Evolutionary conservation across 768 basidiomycete species (phyloP).

Genomic region (Agrocybe pediades): DNA sequence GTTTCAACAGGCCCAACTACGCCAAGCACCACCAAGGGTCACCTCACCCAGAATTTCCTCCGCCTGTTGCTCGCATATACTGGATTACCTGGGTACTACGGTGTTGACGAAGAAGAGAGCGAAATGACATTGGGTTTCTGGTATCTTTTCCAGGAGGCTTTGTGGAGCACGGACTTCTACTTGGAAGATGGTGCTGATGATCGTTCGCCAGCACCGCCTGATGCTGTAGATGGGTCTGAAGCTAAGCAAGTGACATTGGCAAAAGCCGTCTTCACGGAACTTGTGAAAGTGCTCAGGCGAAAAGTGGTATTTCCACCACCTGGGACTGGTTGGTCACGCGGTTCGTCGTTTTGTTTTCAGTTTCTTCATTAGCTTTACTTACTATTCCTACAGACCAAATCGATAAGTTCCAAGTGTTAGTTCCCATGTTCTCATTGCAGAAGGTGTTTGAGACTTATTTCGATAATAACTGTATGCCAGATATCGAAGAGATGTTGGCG

Average conservation of each 20-base stretch:
- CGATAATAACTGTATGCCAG: slow-evolving; percentile 42
- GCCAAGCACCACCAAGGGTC: slow-evolving; percentile 39
- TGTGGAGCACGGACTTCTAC: slow-evolving; percentile 71
- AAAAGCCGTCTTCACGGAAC: slow-evolving; percentile 76
- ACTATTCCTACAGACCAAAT: slow-evolving; percentile 57
- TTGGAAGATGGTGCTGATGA: slow-evolving; percentile 37
- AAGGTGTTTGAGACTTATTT: not conserved
- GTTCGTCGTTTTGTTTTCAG: slow-evolving; percentile 37
- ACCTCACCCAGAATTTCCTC: slow-evolving; percentile 71
- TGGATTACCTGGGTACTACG: slow-evolving; percentile 71
- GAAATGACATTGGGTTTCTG: slow-evolving; percentile 88
- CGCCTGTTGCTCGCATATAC: slow-evolving; percentile 74
- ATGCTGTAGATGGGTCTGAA: slow-evolving; percentile 21
- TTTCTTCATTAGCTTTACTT: slow-evolving; percentile 9
- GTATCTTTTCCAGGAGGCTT: slow-evolving; percentile 87
- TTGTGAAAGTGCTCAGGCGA: slow-evolving; percentile 67
- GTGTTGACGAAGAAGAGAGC: slow-evolving; percentile 84
- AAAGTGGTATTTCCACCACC: slow-evolving; percentile 77
- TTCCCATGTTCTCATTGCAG: not conserved
- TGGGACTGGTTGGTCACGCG: slow-evolving; percentile 64
- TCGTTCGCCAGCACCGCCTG: slow-evolving; percentile 20
- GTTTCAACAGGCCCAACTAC: slow-evolving; percentile 31
- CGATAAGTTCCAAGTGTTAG: slow-evolving; percentile 80
- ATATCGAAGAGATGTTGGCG: slow-evolving; percentile 84
- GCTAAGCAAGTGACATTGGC: slow-evolving; percentile 53